Conservation (phyloP, 306 rosid species). For the Myrica gale region DNA sequence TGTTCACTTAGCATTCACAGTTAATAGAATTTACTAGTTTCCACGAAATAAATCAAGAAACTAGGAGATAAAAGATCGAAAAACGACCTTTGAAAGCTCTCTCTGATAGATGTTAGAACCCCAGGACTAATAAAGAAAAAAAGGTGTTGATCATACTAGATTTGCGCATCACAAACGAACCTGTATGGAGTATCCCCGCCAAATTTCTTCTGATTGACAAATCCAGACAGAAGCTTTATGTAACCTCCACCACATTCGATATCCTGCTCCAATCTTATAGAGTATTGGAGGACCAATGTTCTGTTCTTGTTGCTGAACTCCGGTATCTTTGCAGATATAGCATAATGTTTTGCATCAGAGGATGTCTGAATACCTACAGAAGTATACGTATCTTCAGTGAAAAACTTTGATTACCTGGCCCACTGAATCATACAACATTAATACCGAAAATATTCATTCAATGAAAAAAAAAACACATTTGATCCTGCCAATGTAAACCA, state of each 20-base stretch:
- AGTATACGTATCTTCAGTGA: constrained; percentile 16
- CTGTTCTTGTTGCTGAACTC: constrained; percentile 79
- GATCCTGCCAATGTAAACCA: neutral
- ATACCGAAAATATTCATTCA: too few relatives aligned
- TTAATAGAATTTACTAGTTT: neutral
- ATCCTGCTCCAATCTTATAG: constrained; percentile 86
- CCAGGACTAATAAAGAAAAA: constrained; percentile 4
- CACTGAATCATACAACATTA: neutral
- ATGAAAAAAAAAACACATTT: constrained; percentile 7
- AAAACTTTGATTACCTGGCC: neutral
- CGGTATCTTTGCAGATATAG: constrained; percentile 84
- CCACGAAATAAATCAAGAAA: neutral
- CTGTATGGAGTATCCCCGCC: constrained; percentile 99
- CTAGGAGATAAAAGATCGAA: neutral
- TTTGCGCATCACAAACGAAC: constrained; percentile 38
- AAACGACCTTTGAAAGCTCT: neutral
- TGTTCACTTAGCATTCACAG: neutral
- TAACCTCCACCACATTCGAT: constrained; percentile 99
- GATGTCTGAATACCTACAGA: constrained; percentile 81
- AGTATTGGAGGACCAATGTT: constrained; percentile 87
- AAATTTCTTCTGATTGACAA: constrained; percentile 92
- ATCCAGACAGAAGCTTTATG: constrained; percentile 88
- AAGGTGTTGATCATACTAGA: constrained; percentile 7
- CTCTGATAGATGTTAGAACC: neutral
- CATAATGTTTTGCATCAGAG: constrained; percentile 84